Evolutionary conservation across 805 yeast genomes (phyloP).

Genomic region (Ascoidea rubescens): DNA sequence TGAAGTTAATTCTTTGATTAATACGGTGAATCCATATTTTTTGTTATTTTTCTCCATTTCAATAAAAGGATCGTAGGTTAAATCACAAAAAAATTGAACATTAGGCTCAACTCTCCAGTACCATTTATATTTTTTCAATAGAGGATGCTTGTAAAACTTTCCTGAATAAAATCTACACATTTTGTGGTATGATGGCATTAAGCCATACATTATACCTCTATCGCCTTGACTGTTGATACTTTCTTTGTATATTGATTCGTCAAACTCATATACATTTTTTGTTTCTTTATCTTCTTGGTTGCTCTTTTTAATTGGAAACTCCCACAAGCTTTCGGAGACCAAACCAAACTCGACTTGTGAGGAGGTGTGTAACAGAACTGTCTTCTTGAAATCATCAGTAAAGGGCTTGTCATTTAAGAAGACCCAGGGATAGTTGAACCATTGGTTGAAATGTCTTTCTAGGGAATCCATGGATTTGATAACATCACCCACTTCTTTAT

Average conservation of each 20-base stretch:
- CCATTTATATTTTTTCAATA: slow-evolving; percentile 66
- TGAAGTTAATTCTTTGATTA: slow-evolving; percentile 63
- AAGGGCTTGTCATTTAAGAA: slow-evolving; percentile 77
- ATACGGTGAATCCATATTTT: slow-evolving; percentile 74
- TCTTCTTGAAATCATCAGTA: slow-evolving; percentile 41
- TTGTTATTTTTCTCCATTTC: slow-evolving; percentile 63
- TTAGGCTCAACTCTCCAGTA: slow-evolving; percentile 96
- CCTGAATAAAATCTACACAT: slow-evolving; percentile 95
- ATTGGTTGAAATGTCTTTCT: slow-evolving; percentile 83
- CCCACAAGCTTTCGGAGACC: slow-evolving; percentile 51
- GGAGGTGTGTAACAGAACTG: slow-evolving; percentile 37
- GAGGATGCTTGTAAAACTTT: slow-evolving; percentile 63
- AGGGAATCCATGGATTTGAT: slow-evolving; percentile 55
- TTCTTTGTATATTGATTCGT: slow-evolving; percentile 28
- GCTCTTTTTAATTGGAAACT: slow-evolving; percentile 31
- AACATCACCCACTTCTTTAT: slow-evolving; percentile 70
- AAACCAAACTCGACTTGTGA: slow-evolving; percentile 62
- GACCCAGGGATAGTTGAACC: slow-evolving; percentile 90
- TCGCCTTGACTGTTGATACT: slow-evolving; percentile 67
- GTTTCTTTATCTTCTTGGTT: slow-evolving; percentile 22
- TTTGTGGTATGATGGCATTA: slow-evolving; percentile 69
- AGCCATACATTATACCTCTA: slow-evolving; percentile 72
- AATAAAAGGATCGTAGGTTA: slow-evolving; percentile 81
- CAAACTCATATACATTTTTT: slow-evolving; percentile 7
- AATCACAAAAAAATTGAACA: slow-evolving; percentile 79